Evolutionary conservation across 805 yeast genomes (phyloP), one percentile per base, ranked within the genome.

Genomic region (Sugiyamaella smithiae): DNA sequence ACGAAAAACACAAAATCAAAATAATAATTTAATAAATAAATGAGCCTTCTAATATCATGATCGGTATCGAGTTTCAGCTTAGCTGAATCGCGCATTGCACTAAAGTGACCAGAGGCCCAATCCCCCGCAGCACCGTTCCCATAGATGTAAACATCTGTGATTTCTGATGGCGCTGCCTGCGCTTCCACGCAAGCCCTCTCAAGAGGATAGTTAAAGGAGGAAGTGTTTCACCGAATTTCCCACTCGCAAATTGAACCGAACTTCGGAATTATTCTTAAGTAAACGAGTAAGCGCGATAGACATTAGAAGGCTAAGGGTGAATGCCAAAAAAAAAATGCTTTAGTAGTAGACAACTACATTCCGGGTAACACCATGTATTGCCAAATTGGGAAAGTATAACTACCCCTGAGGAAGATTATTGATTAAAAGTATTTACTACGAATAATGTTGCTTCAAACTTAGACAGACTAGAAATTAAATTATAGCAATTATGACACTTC

Each of bases 181-280:
- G 57, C 44, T 53, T 53, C 58, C 55, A 47, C 57, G 51, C 42
- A 32, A 46, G 32, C 20, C 51, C 51, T 49, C 46, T 46, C 45
- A 47, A 48, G 46, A 45, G 40, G 33, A 2, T n/a, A 4, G n/a
- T 43, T 36, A 35, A 46, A 38, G 56, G 48, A 52, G 47, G 54
- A 55, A 45, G 58, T 50, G 57, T 37, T 50, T 40, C 58, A 55
- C 58, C 58, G 58, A 55, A 55, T 55, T 55, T 55, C 58, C 58
- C 58, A 55, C 58, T 53, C 56, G 56, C 54, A 26, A 29, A 40
- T 40, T 12, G 20, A 31, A 24, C 9, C 43, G 24, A 23, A 25
- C 25, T 9, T n/a, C n/a, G n/a, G n/a, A n/a, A n/a, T n/a, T n/a
- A 12, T 32, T 49, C 50, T 55, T 55, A 14, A 48, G 58, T 55